These are phyloP conservation scores for Tilletia setariae DNA, from an alignment of 1,284 basidiomycete genomes.

Conservation along the genomic window DNA sequence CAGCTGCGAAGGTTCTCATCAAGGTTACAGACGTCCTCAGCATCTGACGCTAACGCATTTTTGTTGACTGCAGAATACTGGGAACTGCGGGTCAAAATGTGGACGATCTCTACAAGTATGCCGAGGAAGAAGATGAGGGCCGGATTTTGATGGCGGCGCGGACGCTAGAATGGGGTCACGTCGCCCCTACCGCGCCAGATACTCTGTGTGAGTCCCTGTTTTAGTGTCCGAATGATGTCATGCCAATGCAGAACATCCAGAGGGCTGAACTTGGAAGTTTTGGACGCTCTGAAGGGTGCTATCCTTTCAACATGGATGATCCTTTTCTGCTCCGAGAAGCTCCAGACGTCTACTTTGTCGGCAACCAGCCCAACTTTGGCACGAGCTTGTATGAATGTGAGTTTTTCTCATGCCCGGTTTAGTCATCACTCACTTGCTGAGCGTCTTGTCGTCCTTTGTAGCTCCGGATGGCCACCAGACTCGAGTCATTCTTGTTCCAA, in stretches of 20 bases:
- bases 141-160: constrained; percentile 70
- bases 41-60: too few species aligned
- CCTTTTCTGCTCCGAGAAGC: constrained; percentile 82
- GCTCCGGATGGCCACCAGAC: constrained; percentile 51
- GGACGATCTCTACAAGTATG: constrained; percentile 92
- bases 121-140: constrained; percentile 52
- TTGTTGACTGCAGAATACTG: constrained; percentile 61
- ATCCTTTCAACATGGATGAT: constrained; percentile 82
- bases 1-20: not conserved
- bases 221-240: too few species aligned
- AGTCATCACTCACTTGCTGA: not conserved
- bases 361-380: constrained; percentile 70
- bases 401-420: constrained; percentile 40
- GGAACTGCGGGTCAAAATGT: constrained; percentile 86
- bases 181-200: constrained; percentile 96
- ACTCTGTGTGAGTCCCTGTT: constrained; percentile 67
- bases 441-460: not conserved
- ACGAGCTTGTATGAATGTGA: constrained; percentile 60
- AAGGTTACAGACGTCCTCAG: too few species aligned
- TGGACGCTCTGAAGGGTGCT: constrained; percentile 67
- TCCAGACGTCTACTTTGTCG: constrained; percentile 87
- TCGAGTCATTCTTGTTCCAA: constrained; percentile 78
- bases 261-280: not conserved
- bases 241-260: not conserved
- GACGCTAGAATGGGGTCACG: constrained; percentile 87